Conservation (phyloP, 768 basidiomycete species). For the Xerocomellus dryophilus region DNA sequence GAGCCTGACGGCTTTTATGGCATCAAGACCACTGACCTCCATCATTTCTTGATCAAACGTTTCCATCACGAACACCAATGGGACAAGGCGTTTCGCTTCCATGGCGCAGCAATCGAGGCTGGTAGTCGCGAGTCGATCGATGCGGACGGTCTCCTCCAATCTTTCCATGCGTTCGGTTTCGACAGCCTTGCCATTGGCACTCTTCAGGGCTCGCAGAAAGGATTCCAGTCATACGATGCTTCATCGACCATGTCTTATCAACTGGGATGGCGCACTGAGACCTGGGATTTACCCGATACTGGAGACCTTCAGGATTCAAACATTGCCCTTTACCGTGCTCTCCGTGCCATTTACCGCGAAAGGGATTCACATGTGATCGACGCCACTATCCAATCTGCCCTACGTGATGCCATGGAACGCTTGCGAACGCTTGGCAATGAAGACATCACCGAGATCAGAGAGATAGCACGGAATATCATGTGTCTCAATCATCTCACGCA, state of each 20-base stretch:
- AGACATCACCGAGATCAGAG: constrained; percentile 72
- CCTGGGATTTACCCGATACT: constrained; percentile 88
- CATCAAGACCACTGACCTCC: constrained; percentile 75
- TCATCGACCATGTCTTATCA: constrained; percentile 62
- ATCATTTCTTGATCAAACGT: constrained; percentile 74
- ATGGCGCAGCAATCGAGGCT: constrained; percentile 81
- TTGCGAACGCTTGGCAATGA: constrained; percentile 71
- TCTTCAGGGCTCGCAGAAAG: constrained; percentile 44
- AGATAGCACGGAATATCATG: constrained; percentile 68
- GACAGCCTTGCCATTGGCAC: constrained; percentile 78
- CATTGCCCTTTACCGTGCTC: constrained; percentile 68
- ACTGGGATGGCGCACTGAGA: constrained; percentile 91
- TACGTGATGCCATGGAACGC: constrained; percentile 60
- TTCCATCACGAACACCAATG: constrained; percentile 93
- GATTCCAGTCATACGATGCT: constrained; percentile 24
- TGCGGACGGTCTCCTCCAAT: constrained; percentile 65
- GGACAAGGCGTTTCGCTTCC: constrained; percentile 86
- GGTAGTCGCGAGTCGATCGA: constrained; percentile 41
- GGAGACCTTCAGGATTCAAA: constrained; percentile 44
- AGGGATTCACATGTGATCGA: constrained; percentile 53
- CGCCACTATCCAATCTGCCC: constrained; percentile 44
- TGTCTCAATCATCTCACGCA: constrained; percentile 73
- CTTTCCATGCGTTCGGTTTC: constrained; percentile 90
- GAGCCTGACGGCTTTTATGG: constrained; percentile 99
- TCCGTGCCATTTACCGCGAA: constrained; percentile 81